phyloP scores from a whole-genome alignment of 139 green algal genomes.

The Ettlia oleoabundans region DNA sequence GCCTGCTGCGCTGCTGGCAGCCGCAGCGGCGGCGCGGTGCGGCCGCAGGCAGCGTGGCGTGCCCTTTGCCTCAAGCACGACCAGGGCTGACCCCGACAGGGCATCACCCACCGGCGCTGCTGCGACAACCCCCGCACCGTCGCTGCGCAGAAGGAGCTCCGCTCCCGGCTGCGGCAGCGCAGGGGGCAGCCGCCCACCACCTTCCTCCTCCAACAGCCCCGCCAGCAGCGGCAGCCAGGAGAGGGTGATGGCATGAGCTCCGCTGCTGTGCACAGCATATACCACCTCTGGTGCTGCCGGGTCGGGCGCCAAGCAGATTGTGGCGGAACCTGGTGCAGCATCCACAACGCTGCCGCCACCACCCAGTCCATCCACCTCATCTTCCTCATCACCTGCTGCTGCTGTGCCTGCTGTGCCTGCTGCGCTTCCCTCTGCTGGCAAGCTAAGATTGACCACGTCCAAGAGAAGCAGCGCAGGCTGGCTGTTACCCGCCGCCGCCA shows the following conservation, averaged over 20 bases:
- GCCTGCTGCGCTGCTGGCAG: background rate
- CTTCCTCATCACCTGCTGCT: background rate
- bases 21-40: background rate
- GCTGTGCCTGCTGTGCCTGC: background rate
- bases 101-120: slow-evolving; percentile 36
- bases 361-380: background rate
- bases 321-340: background rate
- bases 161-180: slow-evolving; percentile 5
- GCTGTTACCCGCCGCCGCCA: background rate
- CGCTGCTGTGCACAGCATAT: slow-evolving; percentile 28
- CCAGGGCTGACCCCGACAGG: slow-evolving; percentile 40
- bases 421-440: background rate
- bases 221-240: slow-evolving; percentile 53
- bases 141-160: slow-evolving; percentile 9
- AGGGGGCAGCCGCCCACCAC: background rate
- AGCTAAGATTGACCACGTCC: slow-evolving; percentile 21
- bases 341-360: slow-evolving; percentile 4
- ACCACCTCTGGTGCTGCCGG: slow-evolving; percentile 36
- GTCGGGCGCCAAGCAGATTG: slow-evolving; percentile 29
- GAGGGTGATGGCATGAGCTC: slow-evolving; percentile 32
- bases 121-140: background rate
- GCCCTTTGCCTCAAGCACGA: slow-evolving; percentile 25
- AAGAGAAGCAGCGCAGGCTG: slow-evolving; percentile 32
- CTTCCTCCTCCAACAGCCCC: background rate
- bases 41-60: slow-evolving; percentile 6